Percentiles rank a stretch among this genome's conserved stretches.
These are phyloP conservation scores for Mucor racemosus DNA, from an alignment of 371 early-diverging fungal species.

Conservation along the genomic window DNA sequence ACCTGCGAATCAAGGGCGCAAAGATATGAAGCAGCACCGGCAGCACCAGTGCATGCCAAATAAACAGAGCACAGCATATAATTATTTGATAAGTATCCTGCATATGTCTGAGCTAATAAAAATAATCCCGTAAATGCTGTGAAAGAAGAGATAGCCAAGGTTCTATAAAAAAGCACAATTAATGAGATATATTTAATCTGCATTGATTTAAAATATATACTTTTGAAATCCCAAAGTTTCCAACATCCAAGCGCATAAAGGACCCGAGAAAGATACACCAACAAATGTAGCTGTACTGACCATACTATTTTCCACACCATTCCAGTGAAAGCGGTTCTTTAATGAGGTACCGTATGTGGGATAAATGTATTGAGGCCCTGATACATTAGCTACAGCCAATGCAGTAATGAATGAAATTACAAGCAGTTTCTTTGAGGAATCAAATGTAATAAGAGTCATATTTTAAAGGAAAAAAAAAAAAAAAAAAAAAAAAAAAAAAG, in stretches of 20 bases:
- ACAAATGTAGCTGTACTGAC: conserved; percentile 55
- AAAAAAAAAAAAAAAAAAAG: background rate
- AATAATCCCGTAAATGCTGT: conserved; percentile 32
- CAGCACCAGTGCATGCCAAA: conserved; percentile 37
- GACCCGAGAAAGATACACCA: conserved; percentile 54
- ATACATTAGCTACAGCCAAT: conserved; percentile 46
- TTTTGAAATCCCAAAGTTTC: conserved; percentile 35
- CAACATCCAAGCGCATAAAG: conserved; percentile 47
- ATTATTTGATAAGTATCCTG: conserved; percentile 34
- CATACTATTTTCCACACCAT: conserved; percentile 50
- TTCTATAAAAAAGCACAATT: conserved; percentile 1
- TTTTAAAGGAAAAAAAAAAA: background rate
- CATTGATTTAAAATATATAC: conserved; percentile 13
- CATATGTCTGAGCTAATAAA: conserved; percentile 49
- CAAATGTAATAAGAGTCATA: background rate
- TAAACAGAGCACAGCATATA: conserved; percentile 46
- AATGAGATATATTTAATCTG: conserved; percentile 2
- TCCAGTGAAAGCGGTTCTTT: conserved; percentile 45
- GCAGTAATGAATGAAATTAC: conserved; percentile 38
- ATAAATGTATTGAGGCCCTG: conserved; percentile 54
- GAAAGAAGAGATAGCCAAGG: conserved; percentile 18
- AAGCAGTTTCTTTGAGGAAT: conserved; percentile 7
- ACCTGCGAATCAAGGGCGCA: conserved; percentile 55
- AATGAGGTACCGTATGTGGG: conserved; percentile 50
- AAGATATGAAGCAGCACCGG: conserved; percentile 50